Evolutionary conservation across 1,139 yeast genomes (phyloP).

Genomic region (Sugiyamaella grinbergsii): DNA sequence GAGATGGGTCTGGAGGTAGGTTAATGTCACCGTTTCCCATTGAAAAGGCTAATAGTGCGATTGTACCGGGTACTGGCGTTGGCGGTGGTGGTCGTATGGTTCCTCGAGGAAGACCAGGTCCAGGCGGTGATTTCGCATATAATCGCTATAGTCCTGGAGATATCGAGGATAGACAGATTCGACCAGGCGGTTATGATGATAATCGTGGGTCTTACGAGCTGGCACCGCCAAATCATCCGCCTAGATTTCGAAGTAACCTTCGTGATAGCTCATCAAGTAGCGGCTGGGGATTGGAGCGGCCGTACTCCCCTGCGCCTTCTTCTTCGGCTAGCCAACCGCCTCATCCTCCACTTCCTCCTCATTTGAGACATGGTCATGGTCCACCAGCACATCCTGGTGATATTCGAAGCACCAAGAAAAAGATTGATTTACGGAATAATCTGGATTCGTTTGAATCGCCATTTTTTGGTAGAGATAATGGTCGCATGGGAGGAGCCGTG

Average conservation of each 20-base stretch:
- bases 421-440: constrained; percentile 24
- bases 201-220: constrained; percentile 6
- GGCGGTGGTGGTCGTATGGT: constrained; percentile 2
- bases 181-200: constrained; percentile 10
- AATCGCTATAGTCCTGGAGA: constrained; percentile 11
- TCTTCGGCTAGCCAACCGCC: constrained; percentile 23
- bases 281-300: constrained; percentile 19
- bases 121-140: neutral
- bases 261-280: constrained; percentile 17
- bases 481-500: constrained; percentile 4
- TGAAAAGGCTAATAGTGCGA: constrained; percentile 1
- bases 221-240: constrained; percentile 4
- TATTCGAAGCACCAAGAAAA: constrained; percentile 16
- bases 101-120: constrained; percentile 7
- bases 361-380: constrained; percentile 11
- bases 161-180: neutral
- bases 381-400: constrained; percentile 12
- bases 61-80: neutral
- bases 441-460: constrained; percentile 31
- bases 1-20: constrained; percentile 4
- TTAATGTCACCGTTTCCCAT: constrained; percentile 17
- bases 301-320: constrained; percentile 23
- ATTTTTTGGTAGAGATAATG: constrained; percentile 27
- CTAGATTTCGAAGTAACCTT: constrained; percentile 1
- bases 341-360: constrained; percentile 21